A percentile compares a stretch with the other conserved stretches of the same genome.
These are phyloP conservation scores for Oryza nivara DNA, from an alignment of 176 grass and related monocot genomes.

Conservation along the genomic window DNA sequence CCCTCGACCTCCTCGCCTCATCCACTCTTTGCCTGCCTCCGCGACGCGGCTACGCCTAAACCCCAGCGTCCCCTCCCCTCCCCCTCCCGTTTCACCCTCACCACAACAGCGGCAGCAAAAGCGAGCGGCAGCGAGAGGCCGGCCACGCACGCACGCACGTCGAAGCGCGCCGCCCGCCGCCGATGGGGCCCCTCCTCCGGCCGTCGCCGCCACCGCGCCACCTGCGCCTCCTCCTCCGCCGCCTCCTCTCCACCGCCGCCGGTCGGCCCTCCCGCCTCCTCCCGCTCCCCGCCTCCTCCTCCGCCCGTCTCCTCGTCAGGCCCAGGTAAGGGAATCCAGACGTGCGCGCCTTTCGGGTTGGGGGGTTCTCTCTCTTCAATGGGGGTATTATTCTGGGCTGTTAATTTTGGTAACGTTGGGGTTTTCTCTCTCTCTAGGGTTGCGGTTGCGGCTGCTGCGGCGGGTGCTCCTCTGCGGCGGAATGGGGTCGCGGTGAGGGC, in stretches of 20 bases:
- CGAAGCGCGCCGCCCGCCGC: slow-evolving; percentile 32
- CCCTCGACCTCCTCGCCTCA: slow-evolving; percentile 36
- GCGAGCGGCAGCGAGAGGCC: background rate
- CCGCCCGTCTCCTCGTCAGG: slow-evolving; percentile 35
- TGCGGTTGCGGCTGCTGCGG: background rate
- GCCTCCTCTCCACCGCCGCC: slow-evolving; percentile 54
- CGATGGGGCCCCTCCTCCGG: slow-evolving; percentile 72
- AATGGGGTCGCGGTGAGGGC: slow-evolving; percentile 57
- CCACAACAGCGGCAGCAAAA: slow-evolving; percentile 13
- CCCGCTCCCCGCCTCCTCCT: slow-evolving; percentile 31
- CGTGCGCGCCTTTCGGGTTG: too few relatives aligned
- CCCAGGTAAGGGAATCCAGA: slow-evolving; percentile 46
- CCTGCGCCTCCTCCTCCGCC: slow-evolving; percentile 56
- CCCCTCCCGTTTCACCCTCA: background rate
- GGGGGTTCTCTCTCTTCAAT: background rate
- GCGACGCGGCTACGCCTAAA: slow-evolving; percentile 10
- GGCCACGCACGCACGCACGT: background rate
- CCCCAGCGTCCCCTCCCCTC: background rate
- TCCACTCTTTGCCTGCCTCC: slow-evolving; percentile 15
- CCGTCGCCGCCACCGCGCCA: slow-evolving; percentile 49
- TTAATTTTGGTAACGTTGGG: slow-evolving; percentile 18
- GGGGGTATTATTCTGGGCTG: background rate
- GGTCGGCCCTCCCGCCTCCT: slow-evolving; percentile 41
- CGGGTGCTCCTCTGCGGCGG: background rate
- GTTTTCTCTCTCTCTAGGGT: slow-evolving; percentile 2